Conservation (phyloP, 2,329 filamentous ascomycete genomes). For the Cordyceps cicadae region DNA sequence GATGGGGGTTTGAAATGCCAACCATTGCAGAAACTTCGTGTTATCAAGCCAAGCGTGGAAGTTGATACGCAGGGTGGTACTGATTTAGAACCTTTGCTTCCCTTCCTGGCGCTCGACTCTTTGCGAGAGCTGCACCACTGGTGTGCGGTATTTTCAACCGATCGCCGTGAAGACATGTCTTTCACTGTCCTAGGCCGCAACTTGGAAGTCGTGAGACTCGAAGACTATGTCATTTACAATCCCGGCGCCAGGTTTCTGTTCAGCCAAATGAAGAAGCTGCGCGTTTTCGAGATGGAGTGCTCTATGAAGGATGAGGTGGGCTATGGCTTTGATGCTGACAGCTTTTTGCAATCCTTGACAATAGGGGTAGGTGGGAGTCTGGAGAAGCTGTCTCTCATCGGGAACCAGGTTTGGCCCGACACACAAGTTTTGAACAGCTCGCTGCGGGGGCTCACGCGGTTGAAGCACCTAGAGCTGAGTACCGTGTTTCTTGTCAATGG, state of each 20-base stretch:
- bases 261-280: background rate
- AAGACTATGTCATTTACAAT: background rate
- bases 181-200: background rate
- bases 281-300: background rate
- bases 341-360: background rate
- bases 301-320: background rate
- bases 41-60: background rate
- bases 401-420: background rate
- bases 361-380: background rate
- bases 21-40: background rate
- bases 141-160: background rate
- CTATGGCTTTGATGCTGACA: background rate
- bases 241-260: background rate
- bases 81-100: background rate
- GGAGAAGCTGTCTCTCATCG: background rate
- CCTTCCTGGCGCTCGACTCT: slow-evolving; percentile 4
- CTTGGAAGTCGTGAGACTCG: background rate
- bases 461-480: background rate
- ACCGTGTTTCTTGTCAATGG: background rate
- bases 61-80: background rate
- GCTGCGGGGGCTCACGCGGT: background rate
- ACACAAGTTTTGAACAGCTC: background rate
- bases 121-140: background rate
- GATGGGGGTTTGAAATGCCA: background rate
- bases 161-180: background rate